These are phyloP conservation scores for Cryptococcus jaspeensis DNA, from an alignment of 1,284 basidiomycete genomes.

Conservation along the genomic window DNA sequence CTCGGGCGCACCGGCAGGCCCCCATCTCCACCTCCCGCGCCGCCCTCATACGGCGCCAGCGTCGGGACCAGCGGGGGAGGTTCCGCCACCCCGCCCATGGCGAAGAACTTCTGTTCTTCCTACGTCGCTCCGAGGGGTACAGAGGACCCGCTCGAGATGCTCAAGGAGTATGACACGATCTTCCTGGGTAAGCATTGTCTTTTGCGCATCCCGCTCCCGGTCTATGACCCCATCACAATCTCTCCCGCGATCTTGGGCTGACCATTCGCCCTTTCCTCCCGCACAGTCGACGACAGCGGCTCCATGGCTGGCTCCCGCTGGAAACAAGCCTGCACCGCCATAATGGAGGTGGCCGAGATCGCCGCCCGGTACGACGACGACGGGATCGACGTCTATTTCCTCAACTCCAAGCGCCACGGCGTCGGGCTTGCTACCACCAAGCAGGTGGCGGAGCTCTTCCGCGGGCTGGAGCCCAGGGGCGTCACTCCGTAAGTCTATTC, in stretches of 20 bases:
- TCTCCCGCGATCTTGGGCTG: too few relatives aligned
- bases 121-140: slow-evolving; percentile 6
- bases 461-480: slow-evolving; percentile 40
- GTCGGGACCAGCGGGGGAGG: neutral
- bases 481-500: slow-evolving; percentile 38
- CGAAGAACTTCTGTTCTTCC: neutral
- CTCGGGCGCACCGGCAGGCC: neutral
- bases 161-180: slow-evolving; percentile 44
- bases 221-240: neutral
- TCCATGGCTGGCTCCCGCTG: slow-evolving; percentile 44
- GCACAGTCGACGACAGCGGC: slow-evolving; percentile 33
- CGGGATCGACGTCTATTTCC: slow-evolving; percentile 47
- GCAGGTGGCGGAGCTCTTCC: slow-evolving; percentile 48
- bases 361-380: slow-evolving; percentile 41
- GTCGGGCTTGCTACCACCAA: neutral
- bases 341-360: slow-evolving; percentile 40
- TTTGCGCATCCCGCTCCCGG: neutral
- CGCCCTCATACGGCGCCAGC: slow-evolving; percentile 1
- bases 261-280: neutral
- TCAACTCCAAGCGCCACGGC: slow-evolving; percentile 45
- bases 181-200: slow-evolving; percentile 35
- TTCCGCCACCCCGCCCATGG: neutral
- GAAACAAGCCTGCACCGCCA: slow-evolving; percentile 34
- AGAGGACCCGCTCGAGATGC: slow-evolving; percentile 37
- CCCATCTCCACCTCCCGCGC: neutral